These are phyloP conservation scores for Petasospora fabianii DNA, from an alignment of 1,139 yeast species.

Conservation along the genomic window DNA sequence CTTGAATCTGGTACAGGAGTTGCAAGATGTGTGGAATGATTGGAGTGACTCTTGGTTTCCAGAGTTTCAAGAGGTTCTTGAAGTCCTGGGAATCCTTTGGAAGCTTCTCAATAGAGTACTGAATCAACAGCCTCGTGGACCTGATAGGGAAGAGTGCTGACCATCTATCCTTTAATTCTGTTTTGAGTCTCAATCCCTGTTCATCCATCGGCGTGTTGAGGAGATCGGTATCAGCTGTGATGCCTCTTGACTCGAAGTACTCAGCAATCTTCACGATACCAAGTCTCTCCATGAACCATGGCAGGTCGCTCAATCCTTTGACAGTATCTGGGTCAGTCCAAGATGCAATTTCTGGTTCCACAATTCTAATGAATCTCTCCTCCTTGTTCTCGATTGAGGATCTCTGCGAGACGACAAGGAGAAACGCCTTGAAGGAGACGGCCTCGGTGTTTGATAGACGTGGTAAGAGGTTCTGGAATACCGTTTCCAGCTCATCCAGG, in stretches of 20 bases:
- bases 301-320: conserved; percentile 82
- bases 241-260: conserved; percentile 80
- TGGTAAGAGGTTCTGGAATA: conserved; percentile 66
- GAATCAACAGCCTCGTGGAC: conserved; percentile 91
- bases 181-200: conserved; percentile 73
- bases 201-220: conserved; percentile 85
- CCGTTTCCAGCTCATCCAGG: conserved; percentile 76
- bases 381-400: conserved; percentile 68
- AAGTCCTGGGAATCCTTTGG: conserved; percentile 76
- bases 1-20: conserved; percentile 83
- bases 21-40: conserved; percentile 88
- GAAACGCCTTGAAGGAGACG: conserved; percentile 88
- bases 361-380: conserved; percentile 77
- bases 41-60: conserved; percentile 94
- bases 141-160: conserved; percentile 91
- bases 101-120: conserved; percentile 89
- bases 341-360: conserved; percentile 85
- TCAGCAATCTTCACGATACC: conserved; percentile 93
- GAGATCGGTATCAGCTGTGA: conserved; percentile 71
- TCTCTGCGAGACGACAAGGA: conserved; percentile 87
- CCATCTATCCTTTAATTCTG: conserved; percentile 85
- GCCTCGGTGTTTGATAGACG: conserved; percentile 87
- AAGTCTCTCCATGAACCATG: conserved; percentile 97
- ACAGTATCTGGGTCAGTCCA: conserved; percentile 94
- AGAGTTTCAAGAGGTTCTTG: conserved; percentile 63